Percentiles rank a stretch among this genome's conserved stretches.
These are phyloP conservation scores for Apiotrichum siamense DNA, from an alignment of 1,284 basidiomycete genomes.

Conservation along the genomic window DNA sequence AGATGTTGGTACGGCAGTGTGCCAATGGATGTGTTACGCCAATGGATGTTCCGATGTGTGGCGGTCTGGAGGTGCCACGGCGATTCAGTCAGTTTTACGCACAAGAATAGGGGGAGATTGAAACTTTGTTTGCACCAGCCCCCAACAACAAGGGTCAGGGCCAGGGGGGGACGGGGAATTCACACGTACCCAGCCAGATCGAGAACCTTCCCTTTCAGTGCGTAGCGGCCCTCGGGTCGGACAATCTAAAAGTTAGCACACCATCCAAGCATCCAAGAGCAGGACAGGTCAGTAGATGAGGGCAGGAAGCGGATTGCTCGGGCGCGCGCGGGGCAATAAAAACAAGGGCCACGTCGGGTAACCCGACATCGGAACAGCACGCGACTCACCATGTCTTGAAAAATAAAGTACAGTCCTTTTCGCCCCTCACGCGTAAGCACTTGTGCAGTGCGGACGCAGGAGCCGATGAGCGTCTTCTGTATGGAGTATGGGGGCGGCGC, in stretches of 20 bases:
- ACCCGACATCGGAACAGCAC: not conserved
- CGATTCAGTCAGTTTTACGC: not conserved
- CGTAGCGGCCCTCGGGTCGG: conserved; percentile 14
- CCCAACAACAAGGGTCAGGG: not conserved
- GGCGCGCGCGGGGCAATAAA: no score
- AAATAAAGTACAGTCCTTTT: conserved; percentile 18
- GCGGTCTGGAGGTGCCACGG: conserved; percentile 9
- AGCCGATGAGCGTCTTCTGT: conserved; percentile 15
- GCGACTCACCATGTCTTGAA: conserved; percentile 20
- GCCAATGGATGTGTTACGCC: conserved; percentile 17
- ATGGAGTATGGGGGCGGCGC: conserved; percentile 18
- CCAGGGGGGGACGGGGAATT: not conserved
- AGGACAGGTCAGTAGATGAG: not conserved
- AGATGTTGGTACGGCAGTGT: conserved; percentile 10
- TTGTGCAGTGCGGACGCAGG: conserved; percentile 14
- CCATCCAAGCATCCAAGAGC: not conserved
- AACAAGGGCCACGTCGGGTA: no score
- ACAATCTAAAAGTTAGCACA: conserved; percentile 13
- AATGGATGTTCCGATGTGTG: conserved; percentile 19
- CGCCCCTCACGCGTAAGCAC: conserved; percentile 11
- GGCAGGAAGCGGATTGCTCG: no score
- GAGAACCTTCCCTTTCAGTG: conserved; percentile 17
- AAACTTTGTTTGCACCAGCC: not conserved
- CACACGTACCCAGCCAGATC: conserved; percentile 16
- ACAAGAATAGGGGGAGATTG: not conserved